Base-by-base conservation (phyloP, 208 protist genomes). In the Crithidia expoeki region DNA sequence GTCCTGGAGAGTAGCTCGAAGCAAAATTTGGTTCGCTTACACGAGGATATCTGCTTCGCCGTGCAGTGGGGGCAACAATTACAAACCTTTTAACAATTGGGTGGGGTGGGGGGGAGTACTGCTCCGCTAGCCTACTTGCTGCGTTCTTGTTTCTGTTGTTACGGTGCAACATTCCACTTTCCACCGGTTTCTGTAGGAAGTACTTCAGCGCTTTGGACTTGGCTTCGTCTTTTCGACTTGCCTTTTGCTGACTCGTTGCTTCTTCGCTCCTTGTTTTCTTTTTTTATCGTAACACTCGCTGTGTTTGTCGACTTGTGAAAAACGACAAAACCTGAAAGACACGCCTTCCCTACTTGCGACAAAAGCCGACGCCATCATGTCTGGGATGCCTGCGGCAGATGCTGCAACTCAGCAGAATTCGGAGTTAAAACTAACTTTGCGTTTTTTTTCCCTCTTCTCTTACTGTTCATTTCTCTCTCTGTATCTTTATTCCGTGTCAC, bases 21-120 rank as follows among this genome's bases (percentile, higher is more conserved):
- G 11, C 68, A 80, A 27, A 86, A 76, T 44, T 68, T 94, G 1
- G 61, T 89, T 38, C 81, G 74, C 2, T 58, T 94, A 25, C 86
- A 94, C 68, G 85, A 91, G 38, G 83, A 91, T 17, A 72, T 94
- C 49, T 88, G 78, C 25, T 64, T 88, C 47, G 74, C 83, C 12
- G 82, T 89, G 3, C 81, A 84, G 33, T 94, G 88, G 88, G 71
- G 72, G 11, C 71, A 70, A 14, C 72, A 72, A 17, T 32, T 94
- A 10, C 72, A 85, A 11, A 51, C 73, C 52, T 30, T 81, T 44
- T 85, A 70, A 40, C 34, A 11, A 30, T 14, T 7, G 1, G 36
- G n/a, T 19, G 9, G 16, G 12, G 14, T 38, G 3, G n/a, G n/a
- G n/a, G n/a, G n/a, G n/a, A n/a, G n/a, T n/a, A n/a, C n/a, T n/a